Conservation (phyloP, 345 rosid species). For the Draba incana region DNA sequence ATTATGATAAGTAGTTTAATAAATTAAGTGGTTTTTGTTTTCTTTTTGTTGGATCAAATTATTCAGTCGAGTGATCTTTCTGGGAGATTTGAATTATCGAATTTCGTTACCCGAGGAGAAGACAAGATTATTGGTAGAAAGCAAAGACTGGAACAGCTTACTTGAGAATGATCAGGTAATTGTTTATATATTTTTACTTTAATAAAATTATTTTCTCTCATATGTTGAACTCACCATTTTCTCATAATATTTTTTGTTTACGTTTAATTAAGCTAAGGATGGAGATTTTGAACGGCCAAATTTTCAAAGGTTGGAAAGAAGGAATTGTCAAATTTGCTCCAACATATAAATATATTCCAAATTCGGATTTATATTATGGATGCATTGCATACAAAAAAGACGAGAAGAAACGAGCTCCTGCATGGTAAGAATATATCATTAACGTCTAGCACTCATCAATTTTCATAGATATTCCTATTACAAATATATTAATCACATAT, state of each 20-base stretch:
- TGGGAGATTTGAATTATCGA: constrained; percentile 88
- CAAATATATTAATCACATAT: background rate
- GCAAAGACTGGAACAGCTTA: constrained; percentile 59
- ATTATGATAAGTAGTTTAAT: background rate
- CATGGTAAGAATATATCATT: constrained; percentile 49
- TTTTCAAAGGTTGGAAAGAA: constrained; percentile 70
- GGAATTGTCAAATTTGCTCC: constrained; percentile 70
- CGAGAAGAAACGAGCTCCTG: constrained; percentile 74
- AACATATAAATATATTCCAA: constrained; percentile 70
- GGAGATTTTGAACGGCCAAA: constrained; percentile 62
- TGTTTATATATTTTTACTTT: background rate
- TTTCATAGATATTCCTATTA: no score
- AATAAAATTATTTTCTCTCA: background rate
- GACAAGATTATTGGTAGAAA: constrained; percentile 57
- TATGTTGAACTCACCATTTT: background rate
- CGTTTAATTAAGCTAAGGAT: constrained; percentile 53
- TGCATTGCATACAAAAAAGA: constrained; percentile 51
- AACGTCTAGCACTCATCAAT: no score
- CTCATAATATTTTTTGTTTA: background rate
- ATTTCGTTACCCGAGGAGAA: constrained; percentile 66
- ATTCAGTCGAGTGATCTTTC: constrained; percentile 61
- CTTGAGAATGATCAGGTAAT: constrained; percentile 76
- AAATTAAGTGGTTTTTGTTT: background rate
- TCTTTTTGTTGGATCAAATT: constrained; percentile 19
- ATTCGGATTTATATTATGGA: constrained; percentile 69